These are phyloP conservation scores for Jaltomata sinuosa DNA, from an alignment of 257 asterid species.

Conservation along the genomic window DNA sequence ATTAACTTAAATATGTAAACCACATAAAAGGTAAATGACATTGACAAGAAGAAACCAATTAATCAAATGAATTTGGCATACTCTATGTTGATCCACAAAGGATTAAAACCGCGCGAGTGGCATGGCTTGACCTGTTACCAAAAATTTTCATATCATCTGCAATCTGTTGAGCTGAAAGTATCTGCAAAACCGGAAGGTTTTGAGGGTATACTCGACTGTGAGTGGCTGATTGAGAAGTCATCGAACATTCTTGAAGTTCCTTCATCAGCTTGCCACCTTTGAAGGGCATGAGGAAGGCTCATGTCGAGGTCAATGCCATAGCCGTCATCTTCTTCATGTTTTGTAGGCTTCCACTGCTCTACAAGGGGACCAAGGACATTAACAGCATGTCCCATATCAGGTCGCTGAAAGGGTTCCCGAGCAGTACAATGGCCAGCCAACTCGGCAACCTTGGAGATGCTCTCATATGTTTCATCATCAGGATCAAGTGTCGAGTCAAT, in stretches of 20 bases:
- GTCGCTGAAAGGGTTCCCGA: constrained; percentile 85
- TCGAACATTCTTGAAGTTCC: constrained; percentile 94
- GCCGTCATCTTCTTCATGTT: constrained; percentile 52
- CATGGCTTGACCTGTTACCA: neutral
- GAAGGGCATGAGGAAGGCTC: constrained; percentile 93
- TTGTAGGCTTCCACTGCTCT: constrained; percentile 76
- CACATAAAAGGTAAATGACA: neutral
- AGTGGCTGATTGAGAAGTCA: constrained; percentile 47
- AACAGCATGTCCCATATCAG: constrained; percentile 97
- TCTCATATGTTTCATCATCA: constrained; percentile 67
- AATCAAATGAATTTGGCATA: constrained; percentile 1
- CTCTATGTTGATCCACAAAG: neutral
- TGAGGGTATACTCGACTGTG: constrained; percentile 74
- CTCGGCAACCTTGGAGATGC: constrained; percentile 82
- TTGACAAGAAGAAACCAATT: neutral
- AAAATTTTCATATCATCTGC: constrained; percentile 33
- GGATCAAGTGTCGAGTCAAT: constrained; percentile 61
- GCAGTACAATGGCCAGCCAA: constrained; percentile 91
- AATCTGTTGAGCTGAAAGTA: constrained; percentile 57
- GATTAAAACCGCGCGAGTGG: neutral
- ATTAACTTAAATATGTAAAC: neutral
- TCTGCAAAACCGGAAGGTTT: constrained; percentile 73
- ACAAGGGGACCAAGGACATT: constrained; percentile 87
- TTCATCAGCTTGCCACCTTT: constrained; percentile 86
- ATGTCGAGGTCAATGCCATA: constrained; percentile 56